These are phyloP conservation scores for Globisporangium camurandrum DNA, from an alignment of 352 stramenopile genomes.

Conservation along the genomic window DNA sequence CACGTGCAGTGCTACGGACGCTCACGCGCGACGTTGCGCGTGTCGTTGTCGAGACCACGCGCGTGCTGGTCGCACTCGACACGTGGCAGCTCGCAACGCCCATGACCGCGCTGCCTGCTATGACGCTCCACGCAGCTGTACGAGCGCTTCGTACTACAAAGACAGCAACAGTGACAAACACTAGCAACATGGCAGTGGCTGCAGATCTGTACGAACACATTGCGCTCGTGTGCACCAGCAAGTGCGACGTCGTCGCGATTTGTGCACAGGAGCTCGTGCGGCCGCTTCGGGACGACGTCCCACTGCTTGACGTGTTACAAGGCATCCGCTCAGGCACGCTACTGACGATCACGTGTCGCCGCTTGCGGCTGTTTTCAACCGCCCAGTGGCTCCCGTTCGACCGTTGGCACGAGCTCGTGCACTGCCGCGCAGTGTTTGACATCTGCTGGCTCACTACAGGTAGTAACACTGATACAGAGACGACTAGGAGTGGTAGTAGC, in stretches of 20 bases:
- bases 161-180: background rate
- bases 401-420: conserved; percentile 32
- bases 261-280: conserved; percentile 45
- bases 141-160: conserved; percentile 3
- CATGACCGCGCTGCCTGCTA: conserved; percentile 12
- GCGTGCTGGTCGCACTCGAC: conserved; percentile 32
- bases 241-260: conserved; percentile 46
- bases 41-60: conserved; percentile 42
- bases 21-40: conserved; percentile 39
- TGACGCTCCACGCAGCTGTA: conserved; percentile 13
- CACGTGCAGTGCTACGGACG: conserved; percentile 46
- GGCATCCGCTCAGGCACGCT: conserved; percentile 20
- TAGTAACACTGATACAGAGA: background rate
- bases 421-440: conserved; percentile 26
- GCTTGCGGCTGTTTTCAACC: conserved; percentile 44
- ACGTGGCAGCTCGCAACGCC: conserved; percentile 46
- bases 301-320: conserved; percentile 19
- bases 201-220: conserved; percentile 45
- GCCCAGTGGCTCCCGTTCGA: conserved; percentile 40
- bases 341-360: conserved; percentile 33
- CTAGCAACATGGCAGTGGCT: background rate
- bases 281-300: conserved; percentile 22
- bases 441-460: conserved; percentile 25
- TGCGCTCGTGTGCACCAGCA: conserved; percentile 31
- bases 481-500: no score